Evolutionary conservation across 306 rosid genomes (phyloP).

Genomic region (Vachellia collinsii): DNA sequence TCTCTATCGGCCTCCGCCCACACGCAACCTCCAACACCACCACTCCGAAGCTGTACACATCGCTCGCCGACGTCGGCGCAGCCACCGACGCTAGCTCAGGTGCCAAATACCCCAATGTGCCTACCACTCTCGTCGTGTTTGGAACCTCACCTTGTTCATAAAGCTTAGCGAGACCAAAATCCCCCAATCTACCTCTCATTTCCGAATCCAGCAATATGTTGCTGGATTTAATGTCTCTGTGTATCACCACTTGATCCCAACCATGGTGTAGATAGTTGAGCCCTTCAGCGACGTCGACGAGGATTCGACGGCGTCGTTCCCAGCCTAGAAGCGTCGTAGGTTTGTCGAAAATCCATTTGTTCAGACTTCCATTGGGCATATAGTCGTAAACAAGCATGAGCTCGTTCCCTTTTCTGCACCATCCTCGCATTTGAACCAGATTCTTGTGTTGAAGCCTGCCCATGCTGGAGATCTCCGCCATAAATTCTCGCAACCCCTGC

Average conservation of each 20-base stretch:
- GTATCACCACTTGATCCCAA: conserved; percentile 89
- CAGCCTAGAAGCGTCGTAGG: conserved; percentile 57
- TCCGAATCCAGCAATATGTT: conserved; percentile 75
- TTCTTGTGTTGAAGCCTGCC: conserved; percentile 93
- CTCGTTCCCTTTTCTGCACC: conserved; percentile 78
- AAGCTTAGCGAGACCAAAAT: conserved; percentile 88
- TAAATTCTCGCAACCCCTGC: conserved; percentile 87
- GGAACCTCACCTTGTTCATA: conserved; percentile 88
- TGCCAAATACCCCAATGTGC: conserved; percentile 87
- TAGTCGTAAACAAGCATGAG: conserved; percentile 85
- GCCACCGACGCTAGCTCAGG: conserved; percentile 75
- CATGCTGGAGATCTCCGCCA: conserved; percentile 95
- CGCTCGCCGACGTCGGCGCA: conserved; percentile 76
- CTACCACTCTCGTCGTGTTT: conserved; percentile 83
- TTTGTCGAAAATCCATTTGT: conserved; percentile 69
- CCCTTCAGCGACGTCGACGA: conserved; percentile 87
- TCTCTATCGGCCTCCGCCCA: conserved; percentile 75
- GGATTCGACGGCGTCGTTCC: conserved; percentile 63
- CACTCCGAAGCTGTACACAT: conserved; percentile 82
- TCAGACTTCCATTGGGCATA: conserved; percentile 91
- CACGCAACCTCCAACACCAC: conserved; percentile 91
- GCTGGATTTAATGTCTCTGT: conserved; percentile 83
- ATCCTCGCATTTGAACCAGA: conserved; percentile 85
- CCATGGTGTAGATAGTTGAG: conserved; percentile 85
- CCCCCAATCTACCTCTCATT: conserved; percentile 83